Base-by-base conservation (phyloP, 257 asterid species). In the Catharanthus roseus region DNA sequence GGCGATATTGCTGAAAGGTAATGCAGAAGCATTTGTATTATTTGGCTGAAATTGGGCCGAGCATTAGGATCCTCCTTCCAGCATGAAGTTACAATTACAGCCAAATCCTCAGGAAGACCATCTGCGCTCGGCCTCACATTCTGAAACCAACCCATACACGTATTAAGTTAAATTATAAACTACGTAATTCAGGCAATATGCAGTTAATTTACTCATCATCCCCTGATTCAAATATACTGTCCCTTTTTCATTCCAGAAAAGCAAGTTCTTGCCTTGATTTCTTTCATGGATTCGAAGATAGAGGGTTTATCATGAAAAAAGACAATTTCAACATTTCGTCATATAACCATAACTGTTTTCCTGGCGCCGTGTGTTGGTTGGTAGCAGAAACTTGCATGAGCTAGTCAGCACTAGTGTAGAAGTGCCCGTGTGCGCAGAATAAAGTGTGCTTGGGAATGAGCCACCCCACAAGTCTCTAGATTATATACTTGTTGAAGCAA, bases 11-110 rank as follows among this genome's bases (percentile, higher is more conserved):
- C 56, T 0, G 97, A 88, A 5, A 95, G 91, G 58, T 79, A 89
- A 10, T 83, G 88, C 70, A 95, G 86, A 74, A 93, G 99, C 99
- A 91, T 93, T 34, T 91, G 96, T 79, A 88, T 91, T 75, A 93
- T 93, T 79, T 85, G 95, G 44, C 70, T 88, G 90, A 93, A 91
- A 87, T 91, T 89, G 74, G 99, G 99, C 45, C 99, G 86, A 18
- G 81, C 57, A 12, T 86, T 81, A 15, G 99, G 96, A 72, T 91
- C 96, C 78, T 91, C 97, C 58, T 80, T 86, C 99, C 99, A 93
- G 76, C 99, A 93, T 33, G 91, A 86, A 24, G 99, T 91, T 65
- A 95, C 97, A 31, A 91, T 87, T 55, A 57, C 55, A 29, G 96
- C 97, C 78, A 95, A 76, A 39, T 91, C 95, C 73, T 82, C 84